Evolutionary conservation across 169 alveolate genomes (phyloP).

Genomic region (Eimeria falciformis): DNA sequence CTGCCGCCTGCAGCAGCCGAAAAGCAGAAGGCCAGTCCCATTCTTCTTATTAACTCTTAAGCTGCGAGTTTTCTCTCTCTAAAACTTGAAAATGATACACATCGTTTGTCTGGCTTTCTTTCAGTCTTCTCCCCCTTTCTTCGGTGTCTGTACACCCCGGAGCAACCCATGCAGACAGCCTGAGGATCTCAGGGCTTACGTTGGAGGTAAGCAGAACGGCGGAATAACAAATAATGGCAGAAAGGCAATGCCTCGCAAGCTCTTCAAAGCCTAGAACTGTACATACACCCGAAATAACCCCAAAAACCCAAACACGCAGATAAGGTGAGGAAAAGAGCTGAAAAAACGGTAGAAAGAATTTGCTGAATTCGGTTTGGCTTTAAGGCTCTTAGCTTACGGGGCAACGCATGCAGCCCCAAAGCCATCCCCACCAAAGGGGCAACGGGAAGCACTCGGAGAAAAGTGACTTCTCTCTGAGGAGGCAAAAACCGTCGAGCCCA

Average conservation of each 20-base stretch:
- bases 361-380: neutral
- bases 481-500: constrained; percentile 25
- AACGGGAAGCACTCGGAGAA: neutral
- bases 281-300: neutral
- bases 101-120: neutral
- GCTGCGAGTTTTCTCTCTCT: neutral
- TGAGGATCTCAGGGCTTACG: too few species aligned
- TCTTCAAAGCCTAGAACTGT: neutral
- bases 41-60: neutral
- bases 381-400: neutral
- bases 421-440: constrained; percentile 21
- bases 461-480: neutral
- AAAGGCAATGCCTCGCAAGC: neutral
- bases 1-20: neutral
- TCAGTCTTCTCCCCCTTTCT: neutral
- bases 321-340: neutral
- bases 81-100: neutral
- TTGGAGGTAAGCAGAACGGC: too few species aligned
- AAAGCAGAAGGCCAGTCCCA: neutral
- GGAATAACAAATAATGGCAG: neutral
- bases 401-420: neutral
- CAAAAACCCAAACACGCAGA: neutral
- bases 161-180: too few species aligned
- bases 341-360: neutral
- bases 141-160: neutral